phyloP scores from a whole-genome alignment of 2,329 filamentous ascomycete species.

The Cladophialophora immunda region DNA sequence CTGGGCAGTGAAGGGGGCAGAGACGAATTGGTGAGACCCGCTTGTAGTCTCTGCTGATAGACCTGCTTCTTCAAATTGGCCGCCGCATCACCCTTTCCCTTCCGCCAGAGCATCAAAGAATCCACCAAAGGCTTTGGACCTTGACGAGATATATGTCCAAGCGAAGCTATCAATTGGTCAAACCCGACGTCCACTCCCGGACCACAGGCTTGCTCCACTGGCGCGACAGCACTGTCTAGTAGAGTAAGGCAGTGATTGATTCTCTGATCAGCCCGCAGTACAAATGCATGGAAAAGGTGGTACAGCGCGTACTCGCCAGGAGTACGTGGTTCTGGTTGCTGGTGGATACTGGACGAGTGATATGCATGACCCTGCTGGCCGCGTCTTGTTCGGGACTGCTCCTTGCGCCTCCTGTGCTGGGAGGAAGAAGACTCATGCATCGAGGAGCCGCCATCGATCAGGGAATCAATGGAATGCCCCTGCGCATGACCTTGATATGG shows the following conservation, averaged over 20 bases:
- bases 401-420: conserved; percentile 56
- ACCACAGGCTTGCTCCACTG: conserved; percentile 89
- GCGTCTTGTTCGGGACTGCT: conserved; percentile 72
- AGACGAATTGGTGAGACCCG: conserved; percentile 15
- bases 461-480: conserved; percentile 48
- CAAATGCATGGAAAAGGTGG: conserved; percentile 96
- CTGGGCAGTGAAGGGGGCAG: conserved; percentile 62
- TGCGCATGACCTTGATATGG: conserved; percentile 38
- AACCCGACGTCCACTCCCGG: conserved; percentile 87
- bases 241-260: conserved; percentile 86
- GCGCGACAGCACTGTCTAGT: conserved; percentile 79
- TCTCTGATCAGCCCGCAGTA: conserved; percentile 95
- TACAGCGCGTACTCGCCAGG: conserved; percentile 98
- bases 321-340: conserved; percentile 77
- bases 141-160: conserved; percentile 92
- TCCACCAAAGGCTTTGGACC: conserved; percentile 96
- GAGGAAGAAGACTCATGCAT: conserved; percentile 50
- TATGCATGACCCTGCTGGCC: conserved; percentile 67
- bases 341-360: conserved; percentile 76
- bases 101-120: conserved; percentile 97
- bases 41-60: conserved; percentile 32
- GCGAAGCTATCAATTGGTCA: conserved; percentile 90
- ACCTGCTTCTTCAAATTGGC: conserved; percentile 66
- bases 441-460: conserved; percentile 42
- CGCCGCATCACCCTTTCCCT: conserved; percentile 90